phyloP scores from a whole-genome alignment of 2,329 filamentous ascomycete genomes.

The Pseudofabraea citricarpa region DNA sequence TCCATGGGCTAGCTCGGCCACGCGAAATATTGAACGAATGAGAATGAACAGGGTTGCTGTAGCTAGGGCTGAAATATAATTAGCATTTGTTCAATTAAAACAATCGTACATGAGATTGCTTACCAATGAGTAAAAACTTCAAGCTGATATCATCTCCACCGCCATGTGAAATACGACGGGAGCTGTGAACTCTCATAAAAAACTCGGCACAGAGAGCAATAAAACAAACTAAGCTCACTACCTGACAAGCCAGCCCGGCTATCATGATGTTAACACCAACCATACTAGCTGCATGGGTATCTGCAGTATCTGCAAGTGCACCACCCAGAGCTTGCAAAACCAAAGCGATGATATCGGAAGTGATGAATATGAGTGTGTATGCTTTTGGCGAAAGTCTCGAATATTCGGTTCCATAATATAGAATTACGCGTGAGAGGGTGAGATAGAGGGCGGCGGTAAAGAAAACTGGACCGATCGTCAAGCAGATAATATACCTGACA shows the following conservation, averaged over 20 bases:
- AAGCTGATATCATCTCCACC: too few species aligned
- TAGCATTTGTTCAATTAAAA: constrained; percentile 1
- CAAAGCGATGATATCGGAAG: constrained; percentile 52
- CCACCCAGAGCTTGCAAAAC: constrained; percentile 54
- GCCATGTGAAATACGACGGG: too few species aligned
- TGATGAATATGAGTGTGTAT: constrained; percentile 42
- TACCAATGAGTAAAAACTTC: too few species aligned
- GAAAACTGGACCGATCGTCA: constrained; percentile 38
- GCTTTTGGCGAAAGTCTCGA: constrained; percentile 39
- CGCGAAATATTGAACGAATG: constrained; percentile 49
- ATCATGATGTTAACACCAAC: constrained; percentile 29
- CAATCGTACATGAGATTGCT: background rate
- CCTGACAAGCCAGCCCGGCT: constrained; percentile 33
- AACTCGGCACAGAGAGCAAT: constrained; percentile 11
- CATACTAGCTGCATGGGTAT: constrained; percentile 15
- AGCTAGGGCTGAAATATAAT: constrained; percentile 27
- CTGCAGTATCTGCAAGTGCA: constrained; percentile 45
- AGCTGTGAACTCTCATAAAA: constrained; percentile 8
- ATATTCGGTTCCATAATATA: constrained; percentile 43
- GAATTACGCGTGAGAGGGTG: constrained; percentile 47
- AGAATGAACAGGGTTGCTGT: constrained; percentile 50
- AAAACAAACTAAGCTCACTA: constrained; percentile 28
- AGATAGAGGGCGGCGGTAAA: constrained; percentile 60
- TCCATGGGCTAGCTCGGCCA: constrained; percentile 50
- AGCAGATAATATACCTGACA: constrained; percentile 53